Evolutionary conservation across 352 stramenopile species (phyloP).

Genomic region (Pseudoperonospora humuli): DNA sequence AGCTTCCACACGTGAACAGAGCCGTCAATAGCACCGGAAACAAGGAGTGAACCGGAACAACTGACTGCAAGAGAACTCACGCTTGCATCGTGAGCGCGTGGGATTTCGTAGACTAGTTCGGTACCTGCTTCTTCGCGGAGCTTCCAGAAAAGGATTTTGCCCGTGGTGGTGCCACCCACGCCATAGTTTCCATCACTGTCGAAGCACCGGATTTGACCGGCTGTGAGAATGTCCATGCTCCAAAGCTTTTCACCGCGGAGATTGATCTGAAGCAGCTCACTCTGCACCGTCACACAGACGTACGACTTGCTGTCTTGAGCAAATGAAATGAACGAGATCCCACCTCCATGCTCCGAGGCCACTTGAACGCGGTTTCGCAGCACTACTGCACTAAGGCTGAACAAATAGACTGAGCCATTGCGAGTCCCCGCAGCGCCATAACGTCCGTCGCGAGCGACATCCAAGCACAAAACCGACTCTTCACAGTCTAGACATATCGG

Average conservation of each 20-base stretch:
- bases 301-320: conserved; percentile 40
- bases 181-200: conserved; percentile 67
- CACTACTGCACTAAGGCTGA: conserved; percentile 22
- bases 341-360: conserved; percentile 23
- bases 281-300: conserved; percentile 63
- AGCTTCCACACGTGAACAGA: conserved; percentile 58
- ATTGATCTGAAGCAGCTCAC: conserved; percentile 57
- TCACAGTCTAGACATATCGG: conserved; percentile 47
- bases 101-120: conserved; percentile 54
- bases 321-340: conserved; percentile 54
- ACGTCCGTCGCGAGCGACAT: conserved; percentile 45
- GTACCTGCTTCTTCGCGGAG: conserved; percentile 31
- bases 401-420: conserved; percentile 52
- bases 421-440: conserved; percentile 44
- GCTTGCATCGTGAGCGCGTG: conserved; percentile 47
- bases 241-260: conserved; percentile 39
- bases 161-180: conserved; percentile 54
- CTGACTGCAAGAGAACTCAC: conserved; percentile 58
- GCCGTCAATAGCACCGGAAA: conserved; percentile 55
- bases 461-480: conserved; percentile 58
- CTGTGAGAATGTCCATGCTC: conserved; percentile 37
- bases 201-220: conserved; percentile 57
- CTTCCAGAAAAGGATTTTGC: conserved; percentile 64
- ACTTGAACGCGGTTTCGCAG: conserved; percentile 31
- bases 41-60: conserved; percentile 38